A percentile compares a stretch with the other conserved stretches of the same genome.
These are phyloP conservation scores for Phytophthora constricta DNA, from an alignment of 352 stramenopile genomes.

Conservation along the genomic window DNA sequence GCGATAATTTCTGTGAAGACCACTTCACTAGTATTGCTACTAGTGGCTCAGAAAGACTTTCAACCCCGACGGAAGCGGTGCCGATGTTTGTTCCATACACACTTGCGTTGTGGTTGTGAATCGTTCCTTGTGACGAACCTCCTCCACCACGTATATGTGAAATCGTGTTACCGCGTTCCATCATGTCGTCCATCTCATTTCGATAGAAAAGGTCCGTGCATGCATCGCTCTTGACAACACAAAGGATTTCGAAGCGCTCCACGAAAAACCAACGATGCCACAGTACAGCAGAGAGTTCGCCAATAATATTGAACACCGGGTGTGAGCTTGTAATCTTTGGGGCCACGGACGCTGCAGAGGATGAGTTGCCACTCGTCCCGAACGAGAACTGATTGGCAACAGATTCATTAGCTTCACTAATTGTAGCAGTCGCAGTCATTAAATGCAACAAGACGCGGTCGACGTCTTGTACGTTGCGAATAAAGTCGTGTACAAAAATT, in stretches of 20 bases:
- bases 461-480: constrained; percentile 87
- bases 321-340: constrained; percentile 63
- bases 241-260: constrained; percentile 86
- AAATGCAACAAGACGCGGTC: constrained; percentile 86
- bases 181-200: constrained; percentile 39
- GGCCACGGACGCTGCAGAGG: constrained; percentile 28
- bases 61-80: constrained; percentile 51
- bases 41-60: constrained; percentile 62
- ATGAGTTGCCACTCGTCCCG: constrained; percentile 49
- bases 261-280: constrained; percentile 92
- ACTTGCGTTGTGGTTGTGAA: constrained; percentile 41
- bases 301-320: constrained; percentile 91
- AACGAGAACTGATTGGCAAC: constrained; percentile 80
- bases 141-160: constrained; percentile 32
- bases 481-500: constrained; percentile 76
- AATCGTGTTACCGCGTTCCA: constrained; percentile 36
- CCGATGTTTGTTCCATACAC: constrained; percentile 42
- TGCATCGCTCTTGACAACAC: constrained; percentile 71
- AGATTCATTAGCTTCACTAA: constrained; percentile 45
- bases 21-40: constrained; percentile 70
- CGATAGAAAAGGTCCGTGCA: constrained; percentile 75
- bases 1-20: constrained; percentile 78
- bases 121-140: constrained; percentile 38
- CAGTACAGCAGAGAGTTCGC: constrained; percentile 83
- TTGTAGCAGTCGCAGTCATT: constrained; percentile 73